Conservation (phyloP, 2,329 filamentous ascomycete genomes). For the Helotiales sp. region DNA sequence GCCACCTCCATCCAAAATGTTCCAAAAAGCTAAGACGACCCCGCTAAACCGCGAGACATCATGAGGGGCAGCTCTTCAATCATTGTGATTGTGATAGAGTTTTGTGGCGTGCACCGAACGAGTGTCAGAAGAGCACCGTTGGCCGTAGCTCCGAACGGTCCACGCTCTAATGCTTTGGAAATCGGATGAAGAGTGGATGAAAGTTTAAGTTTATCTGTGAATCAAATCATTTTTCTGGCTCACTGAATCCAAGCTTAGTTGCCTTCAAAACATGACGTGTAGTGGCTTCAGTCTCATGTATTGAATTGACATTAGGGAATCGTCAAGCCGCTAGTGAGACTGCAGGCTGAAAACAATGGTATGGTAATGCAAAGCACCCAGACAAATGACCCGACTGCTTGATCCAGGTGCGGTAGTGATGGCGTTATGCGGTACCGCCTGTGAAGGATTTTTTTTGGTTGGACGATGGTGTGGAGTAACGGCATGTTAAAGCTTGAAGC, state of each 20-base stretch:
- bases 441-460: not conserved
- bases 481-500: slow-evolving; percentile 8
- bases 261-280: not conserved
- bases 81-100: not conserved
- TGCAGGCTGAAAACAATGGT: not conserved
- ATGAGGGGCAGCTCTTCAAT: not conserved
- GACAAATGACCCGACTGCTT: not conserved
- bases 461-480: not conserved
- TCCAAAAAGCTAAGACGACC: not conserved
- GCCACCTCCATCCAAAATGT: slow-evolving; percentile 3
- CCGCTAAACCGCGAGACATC: not conserved
- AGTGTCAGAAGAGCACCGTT: slow-evolving; percentile 3
- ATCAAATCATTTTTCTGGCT: not conserved
- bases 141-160: not conserved
- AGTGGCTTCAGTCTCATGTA: not conserved
- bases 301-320: not conserved
- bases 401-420: not conserved
- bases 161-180: not conserved
- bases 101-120: not conserved
- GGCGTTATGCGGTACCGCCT: not conserved
- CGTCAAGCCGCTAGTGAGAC: not conserved
- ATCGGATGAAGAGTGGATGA: not conserved
- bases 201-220: not conserved
- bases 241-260: not conserved
- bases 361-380: not conserved